Evolutionary conservation across 2,329 filamentous ascomycete species (phyloP), one percentile per base, ranked within the genome.

Genomic region (Penicillium italicum): DNA sequence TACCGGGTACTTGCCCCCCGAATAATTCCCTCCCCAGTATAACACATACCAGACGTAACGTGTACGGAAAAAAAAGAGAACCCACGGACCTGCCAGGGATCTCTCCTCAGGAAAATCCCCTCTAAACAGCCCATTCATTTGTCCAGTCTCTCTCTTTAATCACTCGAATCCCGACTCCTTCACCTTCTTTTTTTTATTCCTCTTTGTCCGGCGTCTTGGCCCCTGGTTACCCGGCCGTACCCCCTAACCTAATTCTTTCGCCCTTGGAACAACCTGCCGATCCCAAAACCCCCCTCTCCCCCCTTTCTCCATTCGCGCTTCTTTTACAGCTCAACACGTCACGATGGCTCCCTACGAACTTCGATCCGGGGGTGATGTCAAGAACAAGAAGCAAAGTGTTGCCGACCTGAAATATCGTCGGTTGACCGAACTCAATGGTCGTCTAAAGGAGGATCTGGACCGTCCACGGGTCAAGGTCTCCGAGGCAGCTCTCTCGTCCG

Each of bases 331-430:
- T 50, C 54, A 55, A 37, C 33, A 42, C 37, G 37, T 58, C 69
- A 74, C 66, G 63, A 86, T 85, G 82, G 80, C 83, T 67, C 72
- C 84, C 56, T 88, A 87, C 76, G 85, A 87, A 73, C 80, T 86
- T 67, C 83, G 85, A 74, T 81, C 81, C 58, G 85, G 83, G 64
- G 83, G 84, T 65, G 84, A 85, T 71, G 77, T 82, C 66, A 85
- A 84, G 83, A 96, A 92, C 81, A 97, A 95, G 81, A 97, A 97
- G 82, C 94, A 97, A 80, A 96, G 91, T 74, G 97, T 99, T 90
- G 93, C 93, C 67, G 94, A 99, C 76, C 85, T 99, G 63, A 99
- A 99, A 83, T 85, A 97, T 70, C 88, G 94, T 70, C 89, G 94
- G 63, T 82, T 99, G 77, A 97, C 92, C 59, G 94, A 99, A 80